phyloP scores from a whole-genome alignment of 345 rosid genomes.

The Lumnitzera littorea region DNA sequence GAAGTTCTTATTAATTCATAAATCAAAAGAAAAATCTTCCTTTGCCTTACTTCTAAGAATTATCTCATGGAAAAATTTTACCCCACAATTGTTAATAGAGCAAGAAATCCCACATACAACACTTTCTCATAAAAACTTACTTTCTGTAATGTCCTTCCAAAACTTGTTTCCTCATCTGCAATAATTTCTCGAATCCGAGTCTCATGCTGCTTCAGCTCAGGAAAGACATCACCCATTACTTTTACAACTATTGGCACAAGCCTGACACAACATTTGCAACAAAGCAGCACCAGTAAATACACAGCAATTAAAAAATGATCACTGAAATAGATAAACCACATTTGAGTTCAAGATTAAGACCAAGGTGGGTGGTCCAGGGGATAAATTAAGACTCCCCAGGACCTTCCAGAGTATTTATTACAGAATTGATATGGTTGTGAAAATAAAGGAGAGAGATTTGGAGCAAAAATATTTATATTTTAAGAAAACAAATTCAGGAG shows the following conservation, averaged over 20 bases:
- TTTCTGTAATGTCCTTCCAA: constrained; percentile 69
- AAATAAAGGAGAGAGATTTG: too few relatives aligned
- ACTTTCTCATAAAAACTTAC: neutral
- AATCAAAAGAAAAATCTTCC: too few relatives aligned
- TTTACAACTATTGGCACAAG: constrained; percentile 67
- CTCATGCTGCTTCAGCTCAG: constrained; percentile 80
- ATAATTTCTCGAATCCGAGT: constrained; percentile 59
- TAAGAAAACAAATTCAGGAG: too few relatives aligned
- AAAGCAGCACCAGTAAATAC: neutral
- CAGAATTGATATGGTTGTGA: too few relatives aligned
- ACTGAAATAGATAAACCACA: too few relatives aligned
- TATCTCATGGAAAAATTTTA: neutral
- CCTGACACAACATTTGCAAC: constrained; percentile 24
- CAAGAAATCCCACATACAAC: neutral
- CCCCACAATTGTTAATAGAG: neutral
- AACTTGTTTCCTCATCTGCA: constrained; percentile 84
- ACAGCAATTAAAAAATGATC: neutral
- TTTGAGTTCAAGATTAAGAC: too few relatives aligned
- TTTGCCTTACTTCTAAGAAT: neutral
- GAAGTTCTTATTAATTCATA: too few relatives aligned
- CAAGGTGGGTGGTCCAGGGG: too few relatives aligned
- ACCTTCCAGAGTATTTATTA: too few relatives aligned
- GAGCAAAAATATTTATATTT: too few relatives aligned
- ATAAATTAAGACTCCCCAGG: too few relatives aligned
- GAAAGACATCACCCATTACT: constrained; percentile 79